Percentiles rank a stretch among this genome's conserved stretches.
Conservation (phyloP, 2,329 filamentous ascomycete genomes). For the Colletotrichum aenigma region DNA sequence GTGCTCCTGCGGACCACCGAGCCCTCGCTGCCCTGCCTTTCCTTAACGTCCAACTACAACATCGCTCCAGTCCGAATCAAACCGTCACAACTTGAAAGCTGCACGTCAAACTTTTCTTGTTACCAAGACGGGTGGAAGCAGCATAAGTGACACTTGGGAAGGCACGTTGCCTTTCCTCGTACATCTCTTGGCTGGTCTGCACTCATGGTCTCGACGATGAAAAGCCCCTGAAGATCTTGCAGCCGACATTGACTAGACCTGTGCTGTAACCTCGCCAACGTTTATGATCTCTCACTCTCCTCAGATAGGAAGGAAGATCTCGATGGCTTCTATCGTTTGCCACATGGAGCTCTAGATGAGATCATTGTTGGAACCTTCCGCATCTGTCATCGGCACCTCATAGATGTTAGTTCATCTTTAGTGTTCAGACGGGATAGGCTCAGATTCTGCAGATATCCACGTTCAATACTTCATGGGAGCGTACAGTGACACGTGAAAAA, state of each 20-base stretch:
- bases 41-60: not conserved
- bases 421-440: not conserved
- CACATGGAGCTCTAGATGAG: not conserved
- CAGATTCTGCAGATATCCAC: not conserved
- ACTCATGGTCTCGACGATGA: not conserved
- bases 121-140: not conserved
- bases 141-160: not conserved
- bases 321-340: not conserved
- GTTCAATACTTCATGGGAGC: not conserved
- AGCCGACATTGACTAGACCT: not conserved
- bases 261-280: not conserved
- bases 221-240: not conserved
- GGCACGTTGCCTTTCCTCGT: not conserved
- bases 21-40: not conserved
- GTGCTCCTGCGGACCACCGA: not conserved
- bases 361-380: not conserved
- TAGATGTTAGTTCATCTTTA: not conserved
- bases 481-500: not conserved
- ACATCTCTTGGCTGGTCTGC: not conserved
- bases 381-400: not conserved
- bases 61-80: not conserved
- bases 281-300: not conserved
- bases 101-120: not conserved
- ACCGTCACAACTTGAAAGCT: not conserved
- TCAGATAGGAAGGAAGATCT: not conserved